These are phyloP conservation scores for Shiraia sp. DNA, from an alignment of 2,329 filamentous ascomycete genomes.

Conservation along the genomic window DNA sequence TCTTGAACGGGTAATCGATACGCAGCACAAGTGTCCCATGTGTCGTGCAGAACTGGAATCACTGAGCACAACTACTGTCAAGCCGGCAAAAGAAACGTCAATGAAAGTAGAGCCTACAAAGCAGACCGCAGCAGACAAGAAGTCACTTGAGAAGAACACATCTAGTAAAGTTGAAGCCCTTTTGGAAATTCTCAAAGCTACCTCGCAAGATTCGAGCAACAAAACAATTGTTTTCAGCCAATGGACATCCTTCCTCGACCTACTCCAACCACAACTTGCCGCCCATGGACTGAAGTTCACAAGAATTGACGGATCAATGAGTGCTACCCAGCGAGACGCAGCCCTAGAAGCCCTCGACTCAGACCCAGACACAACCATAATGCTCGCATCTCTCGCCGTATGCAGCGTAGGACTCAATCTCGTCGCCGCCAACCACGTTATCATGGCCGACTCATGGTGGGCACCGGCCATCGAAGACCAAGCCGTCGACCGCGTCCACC, in stretches of 20 bases:
- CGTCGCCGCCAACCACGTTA: conserved; percentile 81
- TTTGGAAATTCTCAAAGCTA: conserved; percentile 73
- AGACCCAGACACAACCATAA: conserved; percentile 69
- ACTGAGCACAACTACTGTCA: conserved; percentile 58
- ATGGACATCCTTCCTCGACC: conserved; percentile 74
- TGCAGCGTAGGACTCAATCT: conserved; percentile 87
- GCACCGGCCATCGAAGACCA: conserved; percentile 92
- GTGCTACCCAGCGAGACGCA: conserved; percentile 68
- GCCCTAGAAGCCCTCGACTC: conserved; percentile 69
- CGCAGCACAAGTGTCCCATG: conserved; percentile 81
- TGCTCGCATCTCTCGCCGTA: conserved; percentile 81
- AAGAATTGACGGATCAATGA: conserved; percentile 82
- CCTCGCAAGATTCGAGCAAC: conserved; percentile 61
- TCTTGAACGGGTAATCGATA: conserved; percentile 73
- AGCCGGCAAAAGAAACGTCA: conserved; percentile 62
- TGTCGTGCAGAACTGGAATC: conserved; percentile 69
- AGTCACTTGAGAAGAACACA: conserved; percentile 54
- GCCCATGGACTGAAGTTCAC: conserved; percentile 65
- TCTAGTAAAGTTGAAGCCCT: conserved; percentile 85
- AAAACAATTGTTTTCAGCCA: conserved; percentile 78
- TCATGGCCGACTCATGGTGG: conserved; percentile 86
- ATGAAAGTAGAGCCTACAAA: conserved; percentile 19
- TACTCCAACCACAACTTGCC: conserved; percentile 70
- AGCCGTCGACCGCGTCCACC: conserved; percentile 84
- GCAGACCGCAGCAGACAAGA: conserved; percentile 55